phyloP scores from a whole-genome alignment of 2,329 filamentous ascomycete genomes.

The Colletotrichum karsti region DNA sequence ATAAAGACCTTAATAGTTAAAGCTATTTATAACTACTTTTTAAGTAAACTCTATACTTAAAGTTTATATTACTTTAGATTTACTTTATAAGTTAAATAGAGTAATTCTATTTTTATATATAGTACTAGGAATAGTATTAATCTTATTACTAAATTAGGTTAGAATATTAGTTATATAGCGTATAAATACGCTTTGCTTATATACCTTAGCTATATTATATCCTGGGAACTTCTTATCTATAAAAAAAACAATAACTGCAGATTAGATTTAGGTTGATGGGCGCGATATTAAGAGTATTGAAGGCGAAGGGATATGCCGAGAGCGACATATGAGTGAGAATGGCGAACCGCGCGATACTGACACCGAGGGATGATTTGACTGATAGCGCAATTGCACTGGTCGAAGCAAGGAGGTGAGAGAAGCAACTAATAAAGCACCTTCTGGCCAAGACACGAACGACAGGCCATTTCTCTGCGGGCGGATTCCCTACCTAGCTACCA shows the following conservation, averaged over 20 bases:
- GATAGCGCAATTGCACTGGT: background rate
- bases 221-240: slow-evolving; percentile 2
- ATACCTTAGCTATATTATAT: slow-evolving; percentile 13
- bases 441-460: slow-evolving; percentile 17
- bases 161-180: too few species aligned
- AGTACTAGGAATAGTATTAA: too few species aligned
- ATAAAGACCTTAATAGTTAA: too few species aligned
- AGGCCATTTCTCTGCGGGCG: background rate
- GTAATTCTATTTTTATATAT: too few species aligned
- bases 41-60: too few species aligned
- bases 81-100: too few species aligned
- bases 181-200: too few species aligned
- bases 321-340: background rate
- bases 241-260: background rate
- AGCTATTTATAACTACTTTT: too few species aligned
- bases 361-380: background rate
- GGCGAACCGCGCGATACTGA: background rate
- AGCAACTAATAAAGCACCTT: background rate
- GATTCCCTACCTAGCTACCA: background rate
- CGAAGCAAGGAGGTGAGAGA: slow-evolving; percentile 18
- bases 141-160: too few species aligned
- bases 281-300: background rate
- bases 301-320: background rate
- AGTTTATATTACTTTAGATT: too few species aligned
- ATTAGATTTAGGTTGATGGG: background rate